A percentile compares a stretch with the other conserved stretches of the same genome.
phyloP scores from a whole-genome alignment of 768 basidiomycete genomes.

The Pisolithus microcarpus region DNA sequence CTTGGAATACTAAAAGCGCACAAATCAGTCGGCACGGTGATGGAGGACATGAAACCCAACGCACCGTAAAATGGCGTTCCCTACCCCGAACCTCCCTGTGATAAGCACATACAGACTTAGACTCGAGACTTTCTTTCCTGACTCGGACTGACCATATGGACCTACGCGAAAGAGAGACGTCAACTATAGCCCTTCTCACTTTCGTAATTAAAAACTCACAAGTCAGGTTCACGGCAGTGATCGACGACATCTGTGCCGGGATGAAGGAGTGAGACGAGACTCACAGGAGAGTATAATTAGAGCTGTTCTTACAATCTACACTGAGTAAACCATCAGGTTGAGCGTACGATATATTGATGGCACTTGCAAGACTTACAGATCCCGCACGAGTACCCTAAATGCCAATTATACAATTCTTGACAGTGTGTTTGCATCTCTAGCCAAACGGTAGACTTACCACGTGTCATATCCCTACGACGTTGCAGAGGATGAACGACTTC shows the following conservation, averaged over 20 bases:
- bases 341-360: background rate
- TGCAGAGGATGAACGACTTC: slow-evolving; percentile 1
- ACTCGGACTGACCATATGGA: slow-evolving; percentile 68
- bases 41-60: slow-evolving; percentile 17
- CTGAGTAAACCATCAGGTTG: slow-evolving; percentile 27
- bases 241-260: slow-evolving; percentile 56
- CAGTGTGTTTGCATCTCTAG: no score
- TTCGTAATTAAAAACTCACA: slow-evolving; percentile 42
- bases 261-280: background rate
- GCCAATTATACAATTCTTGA: slow-evolving; percentile 4
- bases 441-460: slow-evolving; percentile 33
- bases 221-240: slow-evolving; percentile 66
- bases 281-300: background rate
- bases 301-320: slow-evolving; percentile 57
- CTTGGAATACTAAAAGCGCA: slow-evolving; percentile 67
- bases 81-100: slow-evolving; percentile 84
- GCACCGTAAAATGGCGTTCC: slow-evolving; percentile 77
- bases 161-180: slow-evolving; percentile 30
- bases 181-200: background rate
- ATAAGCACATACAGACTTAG: slow-evolving; percentile 17
- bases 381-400: slow-evolving; percentile 60
- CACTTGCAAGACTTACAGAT: slow-evolving; percentile 48
- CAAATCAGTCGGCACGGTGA: background rate
- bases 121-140: slow-evolving; percentile 17
- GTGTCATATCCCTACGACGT: slow-evolving; percentile 46